Evolutionary conservation across 192 early-diverging fungal genomes (phyloP), one percentile per base, ranked within the genome.

Genomic region (Chytriomyces confervae): DNA sequence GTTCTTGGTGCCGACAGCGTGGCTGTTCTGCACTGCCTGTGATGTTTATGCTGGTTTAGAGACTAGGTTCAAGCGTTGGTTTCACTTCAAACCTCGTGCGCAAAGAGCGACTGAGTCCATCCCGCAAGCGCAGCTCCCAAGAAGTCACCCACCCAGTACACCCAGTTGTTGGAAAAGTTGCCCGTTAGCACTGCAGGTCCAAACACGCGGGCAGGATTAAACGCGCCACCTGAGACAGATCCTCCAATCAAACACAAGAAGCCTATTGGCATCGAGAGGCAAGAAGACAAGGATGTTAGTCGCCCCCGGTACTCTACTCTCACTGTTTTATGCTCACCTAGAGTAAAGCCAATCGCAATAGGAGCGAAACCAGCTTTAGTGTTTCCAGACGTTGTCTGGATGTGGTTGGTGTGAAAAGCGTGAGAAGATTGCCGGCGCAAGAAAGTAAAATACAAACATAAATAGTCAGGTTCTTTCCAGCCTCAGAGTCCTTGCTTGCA

Each of bases 361-460:
- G 89, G 89, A 5, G 89, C 89, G 66, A 90, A 90, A 48, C 89
- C 89, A 66, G 89, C 87, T 80, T 90, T 90, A 50, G 86, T 89
- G 84, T 86, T 90, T 29, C 87, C 89, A 57, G 85, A 87, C 6
- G 89, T 89, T 7, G 89, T 89, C 82, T 86, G 61, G 24, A n/a
- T 45, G 11, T 65, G 4, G 4, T 36, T 36, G 36, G 36, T 4
- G 36, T 36, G 36, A 48, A 62, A 53, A 50, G 29, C 9, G n/a
- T 51, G 16, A 66, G 65, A 11, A 24, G 47, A 72, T 44, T 11
- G 45, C 7, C 7, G 20, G 3, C 2, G 1, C 27, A 75, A 5
- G 16, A 71, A 65, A 11, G 51, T 23, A 64, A 63, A 71, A 36
- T 69, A 66, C 77, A 80, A 77, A 86, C 85, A 82, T 90, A 90